Percentiles rank a stretch among this genome's conserved stretches.
These are phyloP conservation scores for Boletus mariae DNA, from an alignment of 1,284 basidiomycete species.

Conservation along the genomic window DNA sequence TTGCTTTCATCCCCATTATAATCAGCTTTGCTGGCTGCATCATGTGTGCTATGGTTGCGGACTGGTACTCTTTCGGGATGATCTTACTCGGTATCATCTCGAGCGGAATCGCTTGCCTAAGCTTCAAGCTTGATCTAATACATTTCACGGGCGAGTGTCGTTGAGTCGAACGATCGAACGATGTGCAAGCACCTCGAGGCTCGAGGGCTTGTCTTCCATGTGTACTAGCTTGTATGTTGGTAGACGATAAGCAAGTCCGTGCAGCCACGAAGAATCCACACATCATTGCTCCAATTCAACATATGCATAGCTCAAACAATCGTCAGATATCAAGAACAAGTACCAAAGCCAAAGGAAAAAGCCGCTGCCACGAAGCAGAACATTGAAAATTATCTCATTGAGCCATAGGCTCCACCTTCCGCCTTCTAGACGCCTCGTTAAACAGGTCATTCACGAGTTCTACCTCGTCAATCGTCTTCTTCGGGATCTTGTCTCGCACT, in stretches of 20 bases:
- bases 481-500: conserved; percentile 14
- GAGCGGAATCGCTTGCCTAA: conserved; percentile 25
- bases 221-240: too few species aligned
- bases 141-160: too few species aligned
- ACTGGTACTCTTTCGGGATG: conserved; percentile 30
- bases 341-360: background rate
- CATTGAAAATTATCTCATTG: background rate
- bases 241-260: too few species aligned
- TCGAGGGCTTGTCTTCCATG: too few species aligned
- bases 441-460: conserved; percentile 18
- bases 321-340: background rate
- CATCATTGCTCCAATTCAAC: background rate
- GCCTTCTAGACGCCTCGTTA: conserved; percentile 12
- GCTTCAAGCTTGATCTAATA: too few species aligned
- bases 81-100: conserved; percentile 33
- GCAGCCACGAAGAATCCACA: too few species aligned
- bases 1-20: conserved; percentile 23
- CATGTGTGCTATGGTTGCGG: conserved; percentile 20
- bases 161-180: too few species aligned
- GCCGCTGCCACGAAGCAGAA: background rate
- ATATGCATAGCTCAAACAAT: background rate
- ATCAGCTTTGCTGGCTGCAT: conserved; percentile 22
- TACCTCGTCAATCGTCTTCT: conserved; percentile 19
- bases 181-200: too few species aligned
- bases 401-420: background rate